Conservation (phyloP, 225 moss, liverwort and hornwort genomes). For the Pseudisothecium myosuroides region DNA sequence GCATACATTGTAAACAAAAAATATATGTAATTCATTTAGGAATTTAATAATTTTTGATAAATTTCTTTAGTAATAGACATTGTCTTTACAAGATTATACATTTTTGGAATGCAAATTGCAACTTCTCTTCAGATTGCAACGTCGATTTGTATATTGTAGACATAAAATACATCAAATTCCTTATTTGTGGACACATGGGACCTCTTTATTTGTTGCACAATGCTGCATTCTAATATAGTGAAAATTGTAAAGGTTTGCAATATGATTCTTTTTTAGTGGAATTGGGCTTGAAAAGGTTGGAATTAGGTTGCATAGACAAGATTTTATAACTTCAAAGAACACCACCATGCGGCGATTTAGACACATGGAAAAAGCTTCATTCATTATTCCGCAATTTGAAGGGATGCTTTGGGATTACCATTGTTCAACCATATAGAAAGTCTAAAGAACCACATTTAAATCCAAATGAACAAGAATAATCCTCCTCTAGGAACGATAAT, state of each 20-base stretch:
- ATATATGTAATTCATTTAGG: neutral
- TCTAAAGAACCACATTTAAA: neutral
- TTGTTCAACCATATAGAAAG: rapidly evolving
- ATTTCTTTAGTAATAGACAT: neutral
- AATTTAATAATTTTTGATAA: neutral
- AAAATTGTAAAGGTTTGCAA: neutral
- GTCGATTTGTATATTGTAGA: neutral
- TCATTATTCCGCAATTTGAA: neutral
- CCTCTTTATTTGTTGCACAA: neutral
- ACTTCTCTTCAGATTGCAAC: rapidly evolving
- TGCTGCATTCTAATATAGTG: neutral
- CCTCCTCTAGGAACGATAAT: neutral
- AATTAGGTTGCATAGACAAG: neutral
- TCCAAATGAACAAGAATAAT: neutral
- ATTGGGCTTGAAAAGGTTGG: neutral
- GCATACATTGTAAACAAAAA: rapidly evolving
- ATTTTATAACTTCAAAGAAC: neutral
- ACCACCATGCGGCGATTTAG: rapidly evolving
- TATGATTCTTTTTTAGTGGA: too few relatives aligned
- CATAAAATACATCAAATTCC: neutral
- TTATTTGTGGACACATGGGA: neutral
- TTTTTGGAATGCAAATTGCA: neutral
- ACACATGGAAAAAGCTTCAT: neutral
- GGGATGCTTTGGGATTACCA: neutral
- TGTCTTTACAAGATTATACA: rapidly evolving